Base-by-base conservation (phyloP, 129 eudicot genomes). In the Scalesia atractyloides region DNA sequence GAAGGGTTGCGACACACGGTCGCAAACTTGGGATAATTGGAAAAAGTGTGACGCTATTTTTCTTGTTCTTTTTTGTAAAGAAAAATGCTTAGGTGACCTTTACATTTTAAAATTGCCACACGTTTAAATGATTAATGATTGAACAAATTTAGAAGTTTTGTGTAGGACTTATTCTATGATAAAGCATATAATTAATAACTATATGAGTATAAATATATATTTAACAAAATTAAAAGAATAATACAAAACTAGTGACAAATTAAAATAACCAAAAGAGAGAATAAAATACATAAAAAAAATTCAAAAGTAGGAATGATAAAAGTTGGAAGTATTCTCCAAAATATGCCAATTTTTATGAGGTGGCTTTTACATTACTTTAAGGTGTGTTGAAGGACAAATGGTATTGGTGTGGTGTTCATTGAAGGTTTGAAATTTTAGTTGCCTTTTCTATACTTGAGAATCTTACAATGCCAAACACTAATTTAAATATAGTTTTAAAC, bases 321-420 rank as follows among this genome's bases (percentile, higher is more conserved):
- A 63, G 65, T 49, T 60, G 76, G 70, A 41, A 37, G 46, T 77
- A 77, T 77, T 69, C 71, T 77, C 43, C 64, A 22, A 69, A 69
- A 69, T 77, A 77, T 77, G 81, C 76, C 81, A 77, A 77, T 26
- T 34, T 69, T 48, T 69, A 36, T 68, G 64, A 76, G 75, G 75
- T 69, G 70, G 70, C 81, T 77, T 77, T 77, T 69, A 50, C 36
- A 69, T 69, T 36, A 69, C 76, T 77, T 77, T 61, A 69, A 47
- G 22, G 65, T 56, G 36, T 60, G 34, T 69, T 77, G 75, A 34
- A 59, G 19, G 54, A 69, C 63, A 52, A 7, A 64, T 74, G 78
- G 64, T 30, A 30, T 30, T 1, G 9, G 63, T 20, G 71, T 56
- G 54, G 68, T 51, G 73, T 64, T 65, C 64, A 69, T 60, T 77